Evolutionary conservation across 2,329 filamentous ascomycete species (phyloP).

Genomic region (Orbilia blumenaviensis): DNA sequence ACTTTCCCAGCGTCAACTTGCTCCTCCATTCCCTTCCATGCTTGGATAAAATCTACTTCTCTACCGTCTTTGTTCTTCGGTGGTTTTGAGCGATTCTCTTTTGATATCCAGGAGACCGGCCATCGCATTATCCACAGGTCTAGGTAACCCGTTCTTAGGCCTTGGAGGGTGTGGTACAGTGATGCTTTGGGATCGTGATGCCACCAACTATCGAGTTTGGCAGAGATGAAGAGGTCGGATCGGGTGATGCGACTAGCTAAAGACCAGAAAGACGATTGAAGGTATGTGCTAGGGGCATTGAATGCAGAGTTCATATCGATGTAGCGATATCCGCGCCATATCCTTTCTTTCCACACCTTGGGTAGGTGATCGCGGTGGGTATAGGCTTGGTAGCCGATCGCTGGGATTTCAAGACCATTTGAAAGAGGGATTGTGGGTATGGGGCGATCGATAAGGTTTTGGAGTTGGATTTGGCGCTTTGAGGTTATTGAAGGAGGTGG

Average conservation of each 20-base stretch:
- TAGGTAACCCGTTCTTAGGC: conserved; percentile 36
- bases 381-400: conserved; percentile 23
- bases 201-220: conserved; percentile 34
- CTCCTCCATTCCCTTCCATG: conserved; percentile 50
- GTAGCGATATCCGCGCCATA: conserved; percentile 24
- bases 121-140: conserved; percentile 42
- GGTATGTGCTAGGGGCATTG: conserved; percentile 1
- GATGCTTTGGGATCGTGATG: conserved; percentile 33
- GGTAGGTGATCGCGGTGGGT: conserved; percentile 1
- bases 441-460: background rate
- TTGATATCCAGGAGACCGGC: conserved; percentile 24
- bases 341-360: conserved; percentile 4
- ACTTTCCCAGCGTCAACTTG: conserved; percentile 37
- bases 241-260: conserved; percentile 7
- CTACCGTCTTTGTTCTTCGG: conserved; percentile 17
- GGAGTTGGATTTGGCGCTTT: background rate
- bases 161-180: conserved; percentile 18
- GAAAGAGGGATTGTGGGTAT: background rate
- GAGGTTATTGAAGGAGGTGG: background rate
- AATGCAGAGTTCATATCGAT: conserved; percentile 30
- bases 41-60: conserved; percentile 33
- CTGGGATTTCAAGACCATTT: conserved; percentile 28
- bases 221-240: conserved; percentile 34
- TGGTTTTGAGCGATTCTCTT: background rate
- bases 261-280: conserved; percentile 11